Evolutionary conservation across 768 basidiomycete genomes (phyloP).

Genomic region (button mushroom (Agaricus bisporus)): DNA sequence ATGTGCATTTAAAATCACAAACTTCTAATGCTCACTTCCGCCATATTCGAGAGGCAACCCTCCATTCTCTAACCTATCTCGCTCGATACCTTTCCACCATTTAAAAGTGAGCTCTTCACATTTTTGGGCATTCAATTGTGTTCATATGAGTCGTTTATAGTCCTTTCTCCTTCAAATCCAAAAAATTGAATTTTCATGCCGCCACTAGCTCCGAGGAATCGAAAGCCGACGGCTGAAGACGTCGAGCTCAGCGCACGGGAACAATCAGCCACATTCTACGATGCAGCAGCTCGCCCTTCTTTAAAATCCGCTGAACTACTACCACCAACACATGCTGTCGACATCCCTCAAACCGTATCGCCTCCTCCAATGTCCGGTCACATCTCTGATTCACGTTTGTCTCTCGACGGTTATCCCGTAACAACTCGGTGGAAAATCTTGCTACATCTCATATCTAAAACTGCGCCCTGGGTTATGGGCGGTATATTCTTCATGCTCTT

Average conservation of each 20-base stretch:
- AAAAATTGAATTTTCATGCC: too few relatives aligned
- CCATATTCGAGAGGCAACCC: too few relatives aligned
- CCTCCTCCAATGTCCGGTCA: not conserved
- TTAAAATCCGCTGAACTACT: not conserved
- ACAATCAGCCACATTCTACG: too few relatives aligned
- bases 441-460: not conserved
- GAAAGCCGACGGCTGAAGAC: not conserved
- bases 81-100: too few relatives aligned
- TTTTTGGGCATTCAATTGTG: too few relatives aligned
- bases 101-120: too few relatives aligned
- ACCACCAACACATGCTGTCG: not conserved
- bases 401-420: not conserved
- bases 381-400: not conserved
- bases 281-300: not conserved
- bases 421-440: not conserved
- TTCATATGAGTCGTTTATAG: too few relatives aligned
- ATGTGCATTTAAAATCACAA: too few relatives aligned
- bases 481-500: constrained; percentile 11
- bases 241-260: not conserved
- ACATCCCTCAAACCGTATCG: not conserved
- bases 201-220: not conserved
- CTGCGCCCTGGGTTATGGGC: constrained; percentile 1
- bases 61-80: too few relatives aligned
- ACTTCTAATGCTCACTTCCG: too few relatives aligned
- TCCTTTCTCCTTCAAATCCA: too few relatives aligned